A percentile compares a stretch with the other conserved stretches of the same genome.
Evolutionary conservation across 192 early-diverging fungal genomes (phyloP).

Genomic region (Chytriomyces sp.): DNA sequence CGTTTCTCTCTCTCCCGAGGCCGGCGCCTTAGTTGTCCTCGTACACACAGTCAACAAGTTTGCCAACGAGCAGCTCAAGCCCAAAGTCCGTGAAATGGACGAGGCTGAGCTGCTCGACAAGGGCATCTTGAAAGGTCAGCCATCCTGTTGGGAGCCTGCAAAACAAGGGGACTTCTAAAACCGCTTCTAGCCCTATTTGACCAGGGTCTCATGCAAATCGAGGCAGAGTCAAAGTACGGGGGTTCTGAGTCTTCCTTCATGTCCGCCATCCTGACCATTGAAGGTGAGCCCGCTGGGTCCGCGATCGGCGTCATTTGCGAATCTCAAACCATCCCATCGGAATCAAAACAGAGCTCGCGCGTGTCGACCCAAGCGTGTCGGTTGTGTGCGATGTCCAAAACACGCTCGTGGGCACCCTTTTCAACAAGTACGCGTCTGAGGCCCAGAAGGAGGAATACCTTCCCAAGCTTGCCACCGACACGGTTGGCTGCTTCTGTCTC

Average conservation of each 20-base stretch:
- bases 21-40: not conserved
- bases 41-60: conserved; percentile 72
- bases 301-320: not conserved
- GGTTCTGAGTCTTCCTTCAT: conserved; percentile 83
- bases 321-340: not conserved
- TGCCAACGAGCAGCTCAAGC: conserved; percentile 79
- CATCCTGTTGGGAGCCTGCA: conserved; percentile 87
- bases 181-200: conserved; percentile 2
- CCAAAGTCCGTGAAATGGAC: conserved; percentile 90
- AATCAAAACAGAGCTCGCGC: conserved; percentile 93
- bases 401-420: conserved; percentile 92
- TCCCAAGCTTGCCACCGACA: conserved; percentile 77
- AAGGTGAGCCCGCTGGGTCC: conserved; percentile 51
- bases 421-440: conserved; percentile 78
- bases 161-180: conserved; percentile 26
- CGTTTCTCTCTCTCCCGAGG: not conserved
- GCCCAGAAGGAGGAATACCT: conserved; percentile 82
- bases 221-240: conserved; percentile 77
- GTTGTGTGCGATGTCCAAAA: conserved; percentile 96
- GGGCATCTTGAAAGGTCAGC: conserved; percentile 71
- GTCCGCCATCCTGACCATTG: conserved; percentile 83
- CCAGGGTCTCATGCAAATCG: conserved; percentile 83
- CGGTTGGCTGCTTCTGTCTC: conserved; percentile 91
- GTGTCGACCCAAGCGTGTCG: conserved; percentile 90
- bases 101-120: conserved; percentile 84